Conservation (phyloP, 345 rosid genomes). For the Acer campestre region DNA sequence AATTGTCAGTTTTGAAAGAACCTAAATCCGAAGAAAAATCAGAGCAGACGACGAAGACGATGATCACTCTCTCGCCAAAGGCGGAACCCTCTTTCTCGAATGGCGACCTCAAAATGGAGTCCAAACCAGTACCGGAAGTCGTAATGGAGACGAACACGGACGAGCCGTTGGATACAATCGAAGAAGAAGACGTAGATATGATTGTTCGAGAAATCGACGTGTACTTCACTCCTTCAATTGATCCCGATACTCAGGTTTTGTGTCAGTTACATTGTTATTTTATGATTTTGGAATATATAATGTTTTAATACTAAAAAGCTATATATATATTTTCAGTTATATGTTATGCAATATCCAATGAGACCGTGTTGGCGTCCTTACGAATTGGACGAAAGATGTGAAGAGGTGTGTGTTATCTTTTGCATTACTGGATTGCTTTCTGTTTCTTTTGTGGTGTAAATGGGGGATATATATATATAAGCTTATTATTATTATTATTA, state of each 20-base stretch:
- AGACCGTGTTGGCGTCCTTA: conserved; percentile 91
- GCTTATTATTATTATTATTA: neutral
- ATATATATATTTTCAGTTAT: conserved; percentile 48
- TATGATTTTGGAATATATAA: neutral
- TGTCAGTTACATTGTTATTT: neutral
- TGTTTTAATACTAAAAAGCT: neutral
- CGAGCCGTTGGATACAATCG: conserved; percentile 34
- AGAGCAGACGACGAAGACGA: conserved; percentile 22
- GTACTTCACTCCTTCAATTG: conserved; percentile 61
- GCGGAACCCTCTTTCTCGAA: conserved; percentile 34
- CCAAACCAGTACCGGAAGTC: conserved; percentile 18
- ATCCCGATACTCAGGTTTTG: conserved; percentile 49
- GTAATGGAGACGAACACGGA: conserved; percentile 18
- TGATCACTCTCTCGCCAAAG: conserved; percentile 22
- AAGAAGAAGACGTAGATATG: conserved; percentile 52
- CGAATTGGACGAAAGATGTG: conserved; percentile 77
- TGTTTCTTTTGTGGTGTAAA: neutral
- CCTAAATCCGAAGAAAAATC: conserved; percentile 36
- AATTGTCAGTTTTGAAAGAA: conserved; percentile 21
- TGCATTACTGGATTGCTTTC: neutral
- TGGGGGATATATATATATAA: neutral
- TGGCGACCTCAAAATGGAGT: conserved; percentile 58
- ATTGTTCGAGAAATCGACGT: conserved; percentile 90
- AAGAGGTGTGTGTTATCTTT: conserved; percentile 52
- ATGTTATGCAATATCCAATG: conserved; percentile 82